These are phyloP conservation scores for Sarcodon aspratus DNA, from an alignment of 768 basidiomycete genomes.

Conservation along the genomic window DNA sequence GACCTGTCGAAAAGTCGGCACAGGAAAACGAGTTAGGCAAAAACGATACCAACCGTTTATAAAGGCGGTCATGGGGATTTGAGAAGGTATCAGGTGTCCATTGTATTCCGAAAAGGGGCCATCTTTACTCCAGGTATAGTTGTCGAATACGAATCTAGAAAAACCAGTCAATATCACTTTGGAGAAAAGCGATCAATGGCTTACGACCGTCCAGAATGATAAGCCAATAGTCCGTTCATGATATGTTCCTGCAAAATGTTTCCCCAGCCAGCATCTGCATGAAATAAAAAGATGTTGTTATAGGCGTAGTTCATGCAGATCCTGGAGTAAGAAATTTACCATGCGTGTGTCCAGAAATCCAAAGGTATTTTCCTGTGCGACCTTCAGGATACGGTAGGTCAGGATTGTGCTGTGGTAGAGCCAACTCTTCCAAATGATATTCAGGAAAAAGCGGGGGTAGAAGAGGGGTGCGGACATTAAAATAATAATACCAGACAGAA, in stretches of 20 bases:
- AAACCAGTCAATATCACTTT: neutral
- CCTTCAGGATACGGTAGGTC: conserved; percentile 14
- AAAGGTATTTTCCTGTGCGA: conserved; percentile 10
- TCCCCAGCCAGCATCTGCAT: neutral
- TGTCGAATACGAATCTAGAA: neutral
- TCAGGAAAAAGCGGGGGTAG: conserved; percentile 16
- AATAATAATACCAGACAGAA: too few species aligned
- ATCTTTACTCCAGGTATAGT: neutral
- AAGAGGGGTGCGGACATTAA: neutral
- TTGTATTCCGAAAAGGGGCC: neutral
- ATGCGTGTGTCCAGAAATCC: conserved; percentile 10
- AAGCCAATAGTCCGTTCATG: neutral
- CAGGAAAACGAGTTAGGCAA: neutral
- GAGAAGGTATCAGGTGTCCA: neutral
- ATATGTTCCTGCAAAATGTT: neutral
- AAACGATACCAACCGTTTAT: neutral
- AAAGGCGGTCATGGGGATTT: neutral
- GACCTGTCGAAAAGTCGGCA: conserved; percentile 17
- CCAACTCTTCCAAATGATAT: conserved; percentile 15
- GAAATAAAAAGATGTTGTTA: neutral
- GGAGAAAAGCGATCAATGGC: neutral
- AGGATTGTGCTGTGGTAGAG: conserved; percentile 16
- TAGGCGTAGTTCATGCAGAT: neutral
- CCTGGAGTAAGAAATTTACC: conserved; percentile 1
- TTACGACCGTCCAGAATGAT: neutral